These are phyloP conservation scores for Anaeramoeba ignava DNA, from an alignment of 78 protist species.

Conservation along the genomic window DNA sequence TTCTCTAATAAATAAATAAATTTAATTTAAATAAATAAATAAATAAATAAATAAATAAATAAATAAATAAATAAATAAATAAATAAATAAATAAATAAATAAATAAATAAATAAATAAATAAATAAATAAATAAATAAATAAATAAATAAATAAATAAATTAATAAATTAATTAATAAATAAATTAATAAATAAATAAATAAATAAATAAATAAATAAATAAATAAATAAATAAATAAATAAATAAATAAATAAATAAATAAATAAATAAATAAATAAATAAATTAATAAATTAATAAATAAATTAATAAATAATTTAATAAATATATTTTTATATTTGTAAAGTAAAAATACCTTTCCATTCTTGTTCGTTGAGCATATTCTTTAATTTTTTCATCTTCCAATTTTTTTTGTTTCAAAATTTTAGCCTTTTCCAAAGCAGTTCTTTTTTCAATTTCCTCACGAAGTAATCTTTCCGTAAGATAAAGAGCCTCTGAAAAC, in stretches of 20 bases:
- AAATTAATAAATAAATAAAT: no score
- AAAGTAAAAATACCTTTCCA: not conserved
- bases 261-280: no score
- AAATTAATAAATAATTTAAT: not conserved
- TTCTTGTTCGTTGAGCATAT: constrained; percentile 42
- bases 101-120: no score
- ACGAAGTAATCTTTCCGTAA: constrained; percentile 75
- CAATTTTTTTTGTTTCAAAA: constrained; percentile 11
- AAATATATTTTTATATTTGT: not conserved
- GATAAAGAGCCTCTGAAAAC: constrained; percentile 66
- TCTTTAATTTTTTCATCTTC: constrained; percentile 46
- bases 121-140: no score
- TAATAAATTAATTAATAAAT: no score
- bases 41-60: not conserved
- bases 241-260: no score
- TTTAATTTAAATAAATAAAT: not conserved
- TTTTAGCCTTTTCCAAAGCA: constrained; percentile 27
- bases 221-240: no score
- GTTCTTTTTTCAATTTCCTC: constrained; percentile 54
- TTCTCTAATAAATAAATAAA: not conserved
- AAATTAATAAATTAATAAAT: not conserved
- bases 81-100: no score
- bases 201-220: no score
- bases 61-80: no score
- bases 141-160: no score